These are phyloP conservation scores for Neurospora sp. DNA, from an alignment of 495 filamentous ascomycete genomes.

Conservation along the genomic window DNA sequence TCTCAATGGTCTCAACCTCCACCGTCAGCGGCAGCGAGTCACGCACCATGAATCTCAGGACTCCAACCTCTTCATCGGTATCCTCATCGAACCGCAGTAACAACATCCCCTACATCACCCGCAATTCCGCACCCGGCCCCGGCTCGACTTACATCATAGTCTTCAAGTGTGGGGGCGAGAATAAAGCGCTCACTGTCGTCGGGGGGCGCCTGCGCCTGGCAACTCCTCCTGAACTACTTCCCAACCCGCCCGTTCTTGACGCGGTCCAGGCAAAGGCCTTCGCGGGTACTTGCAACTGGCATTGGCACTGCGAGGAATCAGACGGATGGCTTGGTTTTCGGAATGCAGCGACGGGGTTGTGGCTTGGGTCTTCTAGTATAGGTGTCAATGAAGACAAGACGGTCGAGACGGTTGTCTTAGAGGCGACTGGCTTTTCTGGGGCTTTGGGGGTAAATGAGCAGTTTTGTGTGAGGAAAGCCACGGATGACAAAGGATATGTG, in stretches of 20 bases:
- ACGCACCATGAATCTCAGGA: neutral
- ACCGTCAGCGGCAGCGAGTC: neutral
- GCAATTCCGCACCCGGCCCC: neutral
- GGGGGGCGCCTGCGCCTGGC: accelerated
- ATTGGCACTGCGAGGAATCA: neutral
- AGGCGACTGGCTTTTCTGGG: no score
- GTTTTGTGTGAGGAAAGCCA: neutral
- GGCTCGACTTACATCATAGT: neutral
- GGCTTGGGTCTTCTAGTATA: neutral
- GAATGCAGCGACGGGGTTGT: neutral
- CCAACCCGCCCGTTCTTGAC: neutral
- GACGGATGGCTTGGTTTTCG: neutral
- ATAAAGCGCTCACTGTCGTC: neutral
- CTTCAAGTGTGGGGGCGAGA: neutral
- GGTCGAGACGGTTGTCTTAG: no score
- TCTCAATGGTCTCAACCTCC: neutral
- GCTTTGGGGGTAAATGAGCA: neutral
- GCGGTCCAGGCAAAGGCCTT: accelerated
- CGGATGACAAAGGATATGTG: neutral
- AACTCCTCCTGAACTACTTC: neutral
- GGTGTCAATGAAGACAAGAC: no score
- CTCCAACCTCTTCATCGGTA: neutral
- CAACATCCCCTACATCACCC: neutral
- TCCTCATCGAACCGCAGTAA: neutral
- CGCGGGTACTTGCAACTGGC: neutral